Evolutionary conservation across 192 early-diverging fungal genomes (phyloP).

Genomic region (Lunasporangiospora selenospora): DNA sequence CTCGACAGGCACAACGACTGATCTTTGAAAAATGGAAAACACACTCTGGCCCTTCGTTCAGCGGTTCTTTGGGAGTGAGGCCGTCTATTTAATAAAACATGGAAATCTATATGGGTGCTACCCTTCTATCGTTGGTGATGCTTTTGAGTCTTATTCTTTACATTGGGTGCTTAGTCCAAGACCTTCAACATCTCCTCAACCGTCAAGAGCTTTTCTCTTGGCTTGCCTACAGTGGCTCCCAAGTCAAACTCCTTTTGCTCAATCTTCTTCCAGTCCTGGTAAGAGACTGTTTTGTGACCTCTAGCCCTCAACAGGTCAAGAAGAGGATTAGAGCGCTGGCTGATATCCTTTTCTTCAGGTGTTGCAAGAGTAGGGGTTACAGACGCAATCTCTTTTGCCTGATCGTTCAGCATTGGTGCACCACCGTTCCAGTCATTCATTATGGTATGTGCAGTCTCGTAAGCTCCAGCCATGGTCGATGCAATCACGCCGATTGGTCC

Average conservation of each 20-base stretch:
- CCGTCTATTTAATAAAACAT: too few relatives aligned
- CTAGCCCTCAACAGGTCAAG: constrained; percentile 42
- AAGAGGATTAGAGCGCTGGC: too few relatives aligned
- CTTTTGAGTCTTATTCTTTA: too few relatives aligned
- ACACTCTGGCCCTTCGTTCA: too few relatives aligned
- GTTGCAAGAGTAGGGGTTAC: not conserved
- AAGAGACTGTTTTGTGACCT: constrained; percentile 61
- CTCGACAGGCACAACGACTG: too few relatives aligned
- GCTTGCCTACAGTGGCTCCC: constrained; percentile 73
- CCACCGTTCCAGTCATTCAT: constrained; percentile 62
- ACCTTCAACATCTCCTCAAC: constrained; percentile 68
- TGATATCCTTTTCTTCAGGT: constrained; percentile 21
- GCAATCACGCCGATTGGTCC: constrained; percentile 95
- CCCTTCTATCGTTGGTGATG: too few relatives aligned
- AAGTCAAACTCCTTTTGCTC: constrained; percentile 74
- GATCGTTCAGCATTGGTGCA: constrained; percentile 47
- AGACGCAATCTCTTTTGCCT: too few relatives aligned
- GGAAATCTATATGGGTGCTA: too few relatives aligned
- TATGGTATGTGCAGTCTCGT: constrained; percentile 86
- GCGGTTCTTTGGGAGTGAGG: too few relatives aligned
- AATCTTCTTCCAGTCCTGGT: constrained; percentile 83
- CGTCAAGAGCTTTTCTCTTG: constrained; percentile 79
- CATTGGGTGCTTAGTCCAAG: constrained; percentile 41
- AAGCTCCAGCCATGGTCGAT: constrained; percentile 92
- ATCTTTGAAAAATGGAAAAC: too few relatives aligned